Evolutionary conservation across 371 early-diverging fungal species (phyloP).

Genomic region (Rhizopus stolonifer): DNA sequence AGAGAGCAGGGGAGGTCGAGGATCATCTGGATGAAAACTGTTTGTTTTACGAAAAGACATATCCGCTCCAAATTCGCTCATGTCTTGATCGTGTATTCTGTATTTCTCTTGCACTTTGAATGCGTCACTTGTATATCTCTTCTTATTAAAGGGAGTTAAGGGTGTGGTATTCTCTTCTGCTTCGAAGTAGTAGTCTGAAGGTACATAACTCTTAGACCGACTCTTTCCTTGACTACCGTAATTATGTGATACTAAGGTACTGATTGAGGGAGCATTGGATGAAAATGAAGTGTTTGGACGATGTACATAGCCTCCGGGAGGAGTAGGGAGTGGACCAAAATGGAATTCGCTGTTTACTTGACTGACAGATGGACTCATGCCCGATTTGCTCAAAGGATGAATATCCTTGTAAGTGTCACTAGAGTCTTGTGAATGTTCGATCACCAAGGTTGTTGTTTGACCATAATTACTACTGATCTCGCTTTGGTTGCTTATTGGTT

Average conservation of each 20-base stretch:
- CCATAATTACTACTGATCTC: conserved; percentile 9
- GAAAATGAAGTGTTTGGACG: conserved; percentile 15
- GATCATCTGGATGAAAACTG: neutral
- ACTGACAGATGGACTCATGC: conserved; percentile 1
- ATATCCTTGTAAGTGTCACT: conserved; percentile 9
- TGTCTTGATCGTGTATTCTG: conserved; percentile 10
- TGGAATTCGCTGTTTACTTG: conserved; percentile 18
- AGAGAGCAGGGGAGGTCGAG: no score
- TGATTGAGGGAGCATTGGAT: conserved; percentile 16
- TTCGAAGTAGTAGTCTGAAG: neutral
- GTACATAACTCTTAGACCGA: neutral
- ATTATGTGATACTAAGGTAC: conserved; percentile 14
- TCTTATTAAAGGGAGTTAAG: conserved; percentile 9
- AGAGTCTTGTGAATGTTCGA: conserved; percentile 9
- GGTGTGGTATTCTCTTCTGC: neutral
- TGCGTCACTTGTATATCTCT: neutral
- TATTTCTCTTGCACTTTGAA: neutral
- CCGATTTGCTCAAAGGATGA: conserved; percentile 19
- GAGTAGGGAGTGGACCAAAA: conserved; percentile 20
- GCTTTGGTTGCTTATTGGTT: conserved; percentile 7
- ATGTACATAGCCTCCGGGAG: neutral
- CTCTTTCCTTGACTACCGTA: conserved; percentile 11
- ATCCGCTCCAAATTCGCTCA: conserved; percentile 12
- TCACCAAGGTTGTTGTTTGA: conserved; percentile 11
- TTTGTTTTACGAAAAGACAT: neutral